Conservation (phyloP, 768 basidiomycete genomes). For the Obba rivulosa region DNA sequence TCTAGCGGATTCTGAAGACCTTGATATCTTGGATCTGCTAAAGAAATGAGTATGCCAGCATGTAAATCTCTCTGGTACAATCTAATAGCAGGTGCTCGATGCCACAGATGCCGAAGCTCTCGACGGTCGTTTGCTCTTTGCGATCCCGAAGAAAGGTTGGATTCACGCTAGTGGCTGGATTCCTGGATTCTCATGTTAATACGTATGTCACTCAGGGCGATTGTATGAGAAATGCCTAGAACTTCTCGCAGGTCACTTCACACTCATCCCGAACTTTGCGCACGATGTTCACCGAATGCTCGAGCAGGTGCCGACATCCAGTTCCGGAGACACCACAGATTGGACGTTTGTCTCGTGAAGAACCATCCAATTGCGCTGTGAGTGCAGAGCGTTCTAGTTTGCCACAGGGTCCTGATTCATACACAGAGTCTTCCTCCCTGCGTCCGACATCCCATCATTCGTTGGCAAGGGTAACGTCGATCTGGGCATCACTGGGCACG, state of each 20-base stretch:
- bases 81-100: not conserved
- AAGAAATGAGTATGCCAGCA: not conserved
- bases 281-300: not conserved
- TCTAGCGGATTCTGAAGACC: no score
- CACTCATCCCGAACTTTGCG: not conserved
- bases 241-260: conserved; percentile 66
- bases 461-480: conserved; percentile 97
- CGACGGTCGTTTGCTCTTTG: conserved; percentile 84
- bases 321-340: conserved; percentile 78
- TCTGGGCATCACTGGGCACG: conserved; percentile 96
- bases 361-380: conserved; percentile 95
- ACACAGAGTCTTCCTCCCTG: conserved; percentile 89
- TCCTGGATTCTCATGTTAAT: not conserved
- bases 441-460: conserved; percentile 95
- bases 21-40: no score
- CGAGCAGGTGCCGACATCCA: conserved; percentile 87
- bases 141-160: conserved; percentile 95
- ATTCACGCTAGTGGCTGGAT: no score
- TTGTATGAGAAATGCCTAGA: conserved; percentile 88
- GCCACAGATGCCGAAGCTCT: conserved; percentile 66
- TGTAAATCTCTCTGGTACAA: not conserved
- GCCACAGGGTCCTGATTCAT: not conserved
- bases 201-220: conserved; percentile 48
- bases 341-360: conserved; percentile 90
- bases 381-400: conserved; percentile 22